Evolutionary conservation across 192 early-diverging fungal genomes (phyloP), one percentile per base, ranked within the genome.

Genomic region (Coemansia sp.): DNA sequence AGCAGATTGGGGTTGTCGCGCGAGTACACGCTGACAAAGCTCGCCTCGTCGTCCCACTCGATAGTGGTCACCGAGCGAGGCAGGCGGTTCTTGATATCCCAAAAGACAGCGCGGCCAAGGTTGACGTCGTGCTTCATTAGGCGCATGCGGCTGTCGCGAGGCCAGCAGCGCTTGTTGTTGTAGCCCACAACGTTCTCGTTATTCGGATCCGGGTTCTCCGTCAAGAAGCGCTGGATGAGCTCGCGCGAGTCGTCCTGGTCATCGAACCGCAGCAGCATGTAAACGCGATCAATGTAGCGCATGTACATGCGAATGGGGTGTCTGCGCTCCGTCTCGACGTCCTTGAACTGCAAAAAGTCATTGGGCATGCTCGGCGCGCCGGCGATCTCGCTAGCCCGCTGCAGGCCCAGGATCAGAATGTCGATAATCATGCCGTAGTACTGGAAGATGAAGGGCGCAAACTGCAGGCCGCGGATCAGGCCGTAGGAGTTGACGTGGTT

Each of bases 71-170:
- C 85, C 42, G 93, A 95, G 61, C 95, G 90, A 33, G 97, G 97
- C 66, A 99, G 84, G 52, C 97, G 86, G 76, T 97, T 98, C 77
- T 96, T 96, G 75, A 99, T 94, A 68, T 99, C 97, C 97, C 97
- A 99, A 71, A 99, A 99, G 13, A 95, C 94, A 1, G 97, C 97
- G 36, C 97, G 90, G 38, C 97, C 97, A 35, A 98, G 71, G 64
- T 97, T 96, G 48, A 99, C 96, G 74, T 99, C 97, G 79, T 94
- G 94, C 84, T 95, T 95, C 93, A 99, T 96, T 65, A 99, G 72
- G 43, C 97, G 90, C 97, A 99, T 99, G 58, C 97, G 91, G 65
- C 94, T 93, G 83, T 99, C 97, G 53, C 97, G 91, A 20, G 97
- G 97, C 97, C 94, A 98, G 86, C 94, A 96, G 62, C 94, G 95